phyloP scores from a whole-genome alignment of 2,329 filamentous ascomycete genomes.

The Orbilia oligospora region DNA sequence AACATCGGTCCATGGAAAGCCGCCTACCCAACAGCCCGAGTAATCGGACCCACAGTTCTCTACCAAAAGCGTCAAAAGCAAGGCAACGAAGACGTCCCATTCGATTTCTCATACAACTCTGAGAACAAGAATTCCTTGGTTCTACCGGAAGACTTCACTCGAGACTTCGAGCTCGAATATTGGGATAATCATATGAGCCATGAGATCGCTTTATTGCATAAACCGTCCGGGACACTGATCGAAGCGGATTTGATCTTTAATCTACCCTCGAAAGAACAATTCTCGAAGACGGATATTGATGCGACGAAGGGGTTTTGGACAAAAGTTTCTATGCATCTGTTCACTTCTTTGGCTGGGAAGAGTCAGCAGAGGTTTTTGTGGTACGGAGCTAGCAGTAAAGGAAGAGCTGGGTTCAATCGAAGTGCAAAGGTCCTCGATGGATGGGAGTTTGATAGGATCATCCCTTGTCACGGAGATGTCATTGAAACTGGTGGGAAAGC shows the following conservation, averaged over 20 bases:
- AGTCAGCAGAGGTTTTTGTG: constrained; percentile 86
- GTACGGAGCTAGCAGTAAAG: constrained; percentile 78
- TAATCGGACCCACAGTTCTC: constrained; percentile 86
- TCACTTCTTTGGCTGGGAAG: constrained; percentile 75
- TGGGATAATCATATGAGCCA: constrained; percentile 84
- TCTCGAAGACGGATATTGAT: constrained; percentile 73
- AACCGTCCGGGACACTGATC: constrained; percentile 80
- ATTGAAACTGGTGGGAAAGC: constrained; percentile 82
- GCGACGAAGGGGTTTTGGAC: constrained; percentile 74
- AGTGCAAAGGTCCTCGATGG: constrained; percentile 78
- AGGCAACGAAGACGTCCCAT: constrained; percentile 72
- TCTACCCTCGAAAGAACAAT: constrained; percentile 88
- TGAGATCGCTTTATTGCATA: constrained; percentile 89
- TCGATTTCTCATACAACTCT: constrained; percentile 77
- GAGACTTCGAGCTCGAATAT: constrained; percentile 88
- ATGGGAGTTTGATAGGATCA: constrained; percentile 88
- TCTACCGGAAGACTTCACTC: constrained; percentile 83
- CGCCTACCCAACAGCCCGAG: constrained; percentile 81
- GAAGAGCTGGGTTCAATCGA: constrained; percentile 74
- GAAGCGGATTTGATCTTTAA: constrained; percentile 95
- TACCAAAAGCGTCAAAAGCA: constrained; percentile 81
- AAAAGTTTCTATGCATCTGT: constrained; percentile 73
- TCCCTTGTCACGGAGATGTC: constrained; percentile 94
- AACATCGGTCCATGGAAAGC: constrained; percentile 87
- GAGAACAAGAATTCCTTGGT: constrained; percentile 70